Percentiles rank a stretch among this genome's conserved stretches.
These are phyloP conservation scores for Umbellularia californica DNA, from an alignment of 164 flowering plant species.

Conservation along the genomic window DNA sequence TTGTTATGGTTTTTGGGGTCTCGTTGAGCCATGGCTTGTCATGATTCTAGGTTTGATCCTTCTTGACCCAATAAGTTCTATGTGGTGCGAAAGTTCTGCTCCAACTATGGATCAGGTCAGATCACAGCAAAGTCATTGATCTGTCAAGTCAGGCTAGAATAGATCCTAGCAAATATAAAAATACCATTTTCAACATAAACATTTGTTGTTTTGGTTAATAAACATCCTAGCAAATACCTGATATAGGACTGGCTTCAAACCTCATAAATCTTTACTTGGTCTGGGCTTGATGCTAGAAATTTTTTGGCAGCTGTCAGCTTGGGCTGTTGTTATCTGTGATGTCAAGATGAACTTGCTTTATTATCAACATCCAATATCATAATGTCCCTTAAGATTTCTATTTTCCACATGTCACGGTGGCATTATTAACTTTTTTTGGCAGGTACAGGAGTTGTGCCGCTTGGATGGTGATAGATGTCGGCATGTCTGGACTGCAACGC, in stretches of 20 bases:
- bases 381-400: background rate
- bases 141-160: too few species aligned
- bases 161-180: too few species aligned
- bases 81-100: too few species aligned
- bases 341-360: background rate
- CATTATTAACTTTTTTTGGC: background rate
- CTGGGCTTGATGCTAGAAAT: background rate
- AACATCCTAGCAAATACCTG: too few species aligned
- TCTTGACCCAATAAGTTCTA: too few species aligned
- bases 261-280: background rate
- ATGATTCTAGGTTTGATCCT: too few species aligned
- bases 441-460: constrained; percentile 47
- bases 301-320: background rate
- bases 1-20: too few species aligned
- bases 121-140: too few species aligned
- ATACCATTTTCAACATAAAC: too few species aligned
- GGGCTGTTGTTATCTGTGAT: background rate
- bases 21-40: too few species aligned
- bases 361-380: background rate
- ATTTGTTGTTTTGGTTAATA: too few species aligned
- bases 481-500: constrained; percentile 54
- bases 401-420: background rate
- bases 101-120: too few species aligned
- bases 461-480: constrained; percentile 35
- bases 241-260: background rate